Conservation (phyloP, 1,139 yeast species). For the Scheffersomyces lignicola region DNA sequence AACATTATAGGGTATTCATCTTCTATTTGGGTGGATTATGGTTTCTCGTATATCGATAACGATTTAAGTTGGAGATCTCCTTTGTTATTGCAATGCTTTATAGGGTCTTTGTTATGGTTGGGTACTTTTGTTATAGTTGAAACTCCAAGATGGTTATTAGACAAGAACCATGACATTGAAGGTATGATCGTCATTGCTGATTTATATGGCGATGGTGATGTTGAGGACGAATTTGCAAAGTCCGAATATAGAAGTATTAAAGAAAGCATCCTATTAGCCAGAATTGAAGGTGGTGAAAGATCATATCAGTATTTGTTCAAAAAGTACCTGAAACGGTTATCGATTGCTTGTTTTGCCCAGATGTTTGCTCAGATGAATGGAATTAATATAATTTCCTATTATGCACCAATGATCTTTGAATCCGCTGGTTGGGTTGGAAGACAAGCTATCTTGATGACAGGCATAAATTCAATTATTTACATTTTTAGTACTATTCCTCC, state of each 20-base stretch:
- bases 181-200: slow-evolving; percentile 59
- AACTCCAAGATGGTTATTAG: slow-evolving; percentile 87
- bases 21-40: slow-evolving; percentile 90
- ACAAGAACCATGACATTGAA: slow-evolving; percentile 85
- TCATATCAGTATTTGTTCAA: slow-evolving; percentile 66
- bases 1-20: slow-evolving; percentile 84
- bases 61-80: slow-evolving; percentile 78
- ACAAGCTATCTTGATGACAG: slow-evolving; percentile 88
- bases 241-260: slow-evolving; percentile 50
- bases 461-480: slow-evolving; percentile 79
- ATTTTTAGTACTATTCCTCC: slow-evolving; percentile 80
- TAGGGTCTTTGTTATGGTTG: slow-evolving; percentile 65
- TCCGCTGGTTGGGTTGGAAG: slow-evolving; percentile 95
- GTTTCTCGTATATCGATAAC: slow-evolving; percentile 59
- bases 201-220: slow-evolving; percentile 47
- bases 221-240: slow-evolving; percentile 64
- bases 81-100: slow-evolving; percentile 68
- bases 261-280: slow-evolving; percentile 51
- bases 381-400: slow-evolving; percentile 87
- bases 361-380: slow-evolving; percentile 94
- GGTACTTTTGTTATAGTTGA: slow-evolving; percentile 83
- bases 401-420: slow-evolving; percentile 91
- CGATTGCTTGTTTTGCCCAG: slow-evolving; percentile 88
- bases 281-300: slow-evolving; percentile 72
- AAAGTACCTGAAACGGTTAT: slow-evolving; percentile 69